phyloP scores from a whole-genome alignment of 2,329 filamentous ascomycete genomes.

The Trichophaea hybrida region DNA sequence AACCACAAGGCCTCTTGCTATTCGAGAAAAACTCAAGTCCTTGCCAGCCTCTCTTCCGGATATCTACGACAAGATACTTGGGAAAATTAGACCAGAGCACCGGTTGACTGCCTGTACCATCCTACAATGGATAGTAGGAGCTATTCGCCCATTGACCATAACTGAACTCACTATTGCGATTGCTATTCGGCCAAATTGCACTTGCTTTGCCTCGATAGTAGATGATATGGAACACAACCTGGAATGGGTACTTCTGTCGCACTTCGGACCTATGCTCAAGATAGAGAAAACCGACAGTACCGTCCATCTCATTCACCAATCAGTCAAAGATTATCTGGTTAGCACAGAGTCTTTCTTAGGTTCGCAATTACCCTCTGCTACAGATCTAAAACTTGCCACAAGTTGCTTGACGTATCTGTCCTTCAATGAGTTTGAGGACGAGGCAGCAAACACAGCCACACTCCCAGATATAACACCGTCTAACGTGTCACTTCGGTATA shows the following conservation, averaged over 20 bases:
- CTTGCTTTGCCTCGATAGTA: neutral
- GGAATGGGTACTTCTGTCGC: neutral
- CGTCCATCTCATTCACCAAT: constrained; percentile 11
- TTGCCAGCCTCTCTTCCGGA: constrained; percentile 30
- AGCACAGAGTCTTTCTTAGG: no score
- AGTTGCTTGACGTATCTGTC: constrained; percentile 8
- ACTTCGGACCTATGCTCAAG: constrained; percentile 7
- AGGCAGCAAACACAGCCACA: neutral
- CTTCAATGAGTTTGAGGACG: constrained; percentile 1
- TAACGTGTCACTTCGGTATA: no score
- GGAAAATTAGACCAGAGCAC: constrained; percentile 23
- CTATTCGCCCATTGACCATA: constrained; percentile 20
- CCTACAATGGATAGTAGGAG: constrained; percentile 26
- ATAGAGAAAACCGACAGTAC: neutral
- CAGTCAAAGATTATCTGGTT: constrained; percentile 6
- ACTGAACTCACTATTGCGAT: constrained; percentile 28
- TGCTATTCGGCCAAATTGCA: constrained; percentile 16
- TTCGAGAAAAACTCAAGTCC: constrained; percentile 22
- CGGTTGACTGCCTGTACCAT: constrained; percentile 18
- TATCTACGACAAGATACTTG: constrained; percentile 31
- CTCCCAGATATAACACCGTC: neutral
- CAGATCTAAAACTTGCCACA: neutral
- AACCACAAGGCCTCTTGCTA: neutral
- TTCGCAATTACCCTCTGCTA: neutral
- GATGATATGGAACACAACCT: neutral